Evolutionary conservation across 257 asterid genomes (phyloP).

Genomic region (Solanum virginianum): DNA sequence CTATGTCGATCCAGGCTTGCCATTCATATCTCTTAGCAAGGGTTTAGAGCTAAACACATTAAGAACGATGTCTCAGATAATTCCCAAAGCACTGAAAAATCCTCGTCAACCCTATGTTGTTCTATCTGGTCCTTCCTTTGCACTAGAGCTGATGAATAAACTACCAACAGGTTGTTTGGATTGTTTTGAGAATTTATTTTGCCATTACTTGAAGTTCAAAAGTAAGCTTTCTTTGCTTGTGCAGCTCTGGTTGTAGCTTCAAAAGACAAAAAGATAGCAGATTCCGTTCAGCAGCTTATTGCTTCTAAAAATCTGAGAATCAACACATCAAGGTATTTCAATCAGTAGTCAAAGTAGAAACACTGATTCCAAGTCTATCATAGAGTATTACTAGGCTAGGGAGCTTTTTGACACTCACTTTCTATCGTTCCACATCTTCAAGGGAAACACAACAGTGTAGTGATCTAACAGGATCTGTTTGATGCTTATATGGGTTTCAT

Average conservation of each 20-base stretch:
- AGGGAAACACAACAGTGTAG: not conserved
- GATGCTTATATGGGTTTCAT: not conserved
- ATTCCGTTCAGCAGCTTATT: constrained; percentile 81
- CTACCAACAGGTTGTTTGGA: constrained; percentile 71
- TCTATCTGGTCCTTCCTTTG: constrained; percentile 89
- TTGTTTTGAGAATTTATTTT: constrained; percentile 3
- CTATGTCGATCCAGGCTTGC: constrained; percentile 73
- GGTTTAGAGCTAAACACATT: constrained; percentile 82
- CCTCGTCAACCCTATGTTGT: constrained; percentile 89
- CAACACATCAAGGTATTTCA: constrained; percentile 72
- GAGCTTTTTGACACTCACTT: not conserved
- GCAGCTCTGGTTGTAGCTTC: constrained; percentile 92
- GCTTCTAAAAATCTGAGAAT: constrained; percentile 68
- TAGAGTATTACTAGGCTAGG: not conserved
- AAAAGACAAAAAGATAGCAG: constrained; percentile 75
- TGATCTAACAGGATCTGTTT: not conserved
- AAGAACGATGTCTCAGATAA: constrained; percentile 87
- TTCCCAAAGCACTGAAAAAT: constrained; percentile 61
- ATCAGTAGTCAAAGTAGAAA: not conserved
- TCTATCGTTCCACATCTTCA: not conserved
- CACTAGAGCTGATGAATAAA: constrained; percentile 80
- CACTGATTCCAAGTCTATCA: not conserved
- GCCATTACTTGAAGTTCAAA: not conserved
- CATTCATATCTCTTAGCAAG: constrained; percentile 90
- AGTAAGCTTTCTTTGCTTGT: not conserved